Percentiles rank a stretch among this genome's conserved stretches.
These are phyloP conservation scores for Phellopilus nigrolimitatus DNA, from an alignment of 1,284 basidiomycete genomes.

Conservation along the genomic window DNA sequence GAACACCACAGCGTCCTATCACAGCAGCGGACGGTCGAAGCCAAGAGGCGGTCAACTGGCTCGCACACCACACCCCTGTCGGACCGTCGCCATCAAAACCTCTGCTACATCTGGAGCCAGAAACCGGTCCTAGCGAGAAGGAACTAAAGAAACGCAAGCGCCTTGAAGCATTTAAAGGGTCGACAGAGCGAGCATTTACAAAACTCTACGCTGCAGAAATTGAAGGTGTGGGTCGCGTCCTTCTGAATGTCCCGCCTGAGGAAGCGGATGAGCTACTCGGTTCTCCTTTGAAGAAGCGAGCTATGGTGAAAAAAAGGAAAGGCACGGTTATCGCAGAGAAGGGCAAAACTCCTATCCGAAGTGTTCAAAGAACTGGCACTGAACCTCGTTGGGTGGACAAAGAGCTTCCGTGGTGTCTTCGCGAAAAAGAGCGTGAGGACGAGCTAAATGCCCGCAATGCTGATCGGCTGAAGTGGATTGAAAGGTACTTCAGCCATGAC, in stretches of 20 bases:
- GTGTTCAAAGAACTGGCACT: constrained; percentile 23
- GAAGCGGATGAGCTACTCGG: constrained; percentile 25
- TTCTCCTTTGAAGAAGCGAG: constrained; percentile 33
- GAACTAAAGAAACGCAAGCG: constrained; percentile 60
- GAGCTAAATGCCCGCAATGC: constrained; percentile 47
- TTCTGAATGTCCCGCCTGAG: constrained; percentile 45
- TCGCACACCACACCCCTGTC: constrained; percentile 18
- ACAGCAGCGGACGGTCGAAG: constrained; percentile 24
- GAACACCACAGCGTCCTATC: constrained; percentile 25
- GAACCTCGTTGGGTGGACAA: constrained; percentile 71
- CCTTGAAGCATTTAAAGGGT: constrained; percentile 53
- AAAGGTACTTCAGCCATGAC: constrained; percentile 33
- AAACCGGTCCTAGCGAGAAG: constrained; percentile 45
- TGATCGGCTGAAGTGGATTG: constrained; percentile 39
- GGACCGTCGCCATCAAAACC: not conserved
- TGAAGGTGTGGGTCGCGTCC: constrained; percentile 60
- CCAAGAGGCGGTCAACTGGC: constrained; percentile 32
- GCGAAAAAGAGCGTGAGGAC: constrained; percentile 49
- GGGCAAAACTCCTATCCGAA: constrained; percentile 2
- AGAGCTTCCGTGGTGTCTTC: constrained; percentile 69
- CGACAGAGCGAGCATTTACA: constrained; percentile 23
- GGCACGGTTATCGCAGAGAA: constrained; percentile 22
- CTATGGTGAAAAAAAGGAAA: constrained; percentile 32
- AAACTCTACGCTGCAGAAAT: constrained; percentile 56
- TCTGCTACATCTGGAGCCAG: constrained; percentile 10